A percentile compares a stretch with the other conserved stretches of the same genome.
Conservation (phyloP, 2,329 filamentous ascomycete species). For the Clonostachys solani region DNA sequence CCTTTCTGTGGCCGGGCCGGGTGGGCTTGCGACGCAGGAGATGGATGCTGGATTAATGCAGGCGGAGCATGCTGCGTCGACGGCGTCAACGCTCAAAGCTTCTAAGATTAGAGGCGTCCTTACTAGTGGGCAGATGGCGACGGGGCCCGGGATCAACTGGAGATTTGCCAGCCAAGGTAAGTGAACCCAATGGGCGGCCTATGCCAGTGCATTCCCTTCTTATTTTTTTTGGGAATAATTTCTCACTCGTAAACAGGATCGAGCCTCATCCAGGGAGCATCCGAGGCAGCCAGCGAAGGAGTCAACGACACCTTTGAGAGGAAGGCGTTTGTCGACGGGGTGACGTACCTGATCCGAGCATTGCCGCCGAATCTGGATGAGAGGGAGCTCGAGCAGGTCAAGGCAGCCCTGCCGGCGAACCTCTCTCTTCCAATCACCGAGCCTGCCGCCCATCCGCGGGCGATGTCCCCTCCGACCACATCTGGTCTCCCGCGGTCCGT, state of each 20-base stretch:
- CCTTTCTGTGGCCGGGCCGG: neutral
- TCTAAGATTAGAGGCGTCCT: no score
- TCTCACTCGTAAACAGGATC: conserved; percentile 9
- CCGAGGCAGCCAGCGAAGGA: conserved; percentile 14
- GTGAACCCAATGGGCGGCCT: neutral
- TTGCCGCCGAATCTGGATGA: conserved; percentile 52
- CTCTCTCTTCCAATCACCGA: conserved; percentile 1
- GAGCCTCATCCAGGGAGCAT: conserved; percentile 17
- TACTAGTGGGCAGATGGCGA: conserved; percentile 8
- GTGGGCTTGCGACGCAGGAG: neutral
- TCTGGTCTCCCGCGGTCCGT: conserved; percentile 32
- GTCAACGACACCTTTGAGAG: conserved; percentile 34
- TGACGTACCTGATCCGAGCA: conserved; percentile 60
- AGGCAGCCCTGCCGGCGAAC: conserved; percentile 15
- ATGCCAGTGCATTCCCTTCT: neutral
- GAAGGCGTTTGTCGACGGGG: conserved; percentile 59
- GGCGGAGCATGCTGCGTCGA: no score
- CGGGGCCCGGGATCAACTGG: conserved; percentile 23
- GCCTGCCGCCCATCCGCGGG: neutral
- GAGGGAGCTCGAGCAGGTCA: conserved; percentile 41
- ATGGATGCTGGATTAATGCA: no score
- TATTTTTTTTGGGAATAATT: neutral
- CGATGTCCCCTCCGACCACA: neutral
- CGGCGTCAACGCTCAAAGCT: no score
- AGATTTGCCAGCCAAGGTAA: conserved; percentile 25